These are phyloP conservation scores for Colletotrichum tamarilloi DNA, from an alignment of 2,329 filamentous ascomycete species.

Conservation along the genomic window DNA sequence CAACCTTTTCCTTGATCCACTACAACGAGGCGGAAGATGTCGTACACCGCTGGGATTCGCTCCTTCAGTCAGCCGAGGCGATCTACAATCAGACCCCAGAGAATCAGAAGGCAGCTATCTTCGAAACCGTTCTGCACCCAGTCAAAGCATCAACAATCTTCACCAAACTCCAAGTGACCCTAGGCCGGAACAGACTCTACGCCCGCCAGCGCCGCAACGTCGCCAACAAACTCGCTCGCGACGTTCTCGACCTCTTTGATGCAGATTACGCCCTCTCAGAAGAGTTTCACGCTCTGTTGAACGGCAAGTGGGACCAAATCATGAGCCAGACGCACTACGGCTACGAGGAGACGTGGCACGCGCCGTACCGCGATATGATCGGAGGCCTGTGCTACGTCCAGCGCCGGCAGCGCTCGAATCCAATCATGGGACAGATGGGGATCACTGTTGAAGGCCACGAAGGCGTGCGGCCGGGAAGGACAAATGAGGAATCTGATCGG, in stretches of 20 bases:
- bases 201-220: slow-evolving; percentile 66
- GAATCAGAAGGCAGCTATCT: slow-evolving; percentile 63
- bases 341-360: slow-evolving; percentile 67
- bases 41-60: slow-evolving; percentile 47
- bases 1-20: slow-evolving; percentile 67
- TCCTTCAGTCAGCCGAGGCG: slow-evolving; percentile 55
- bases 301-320: slow-evolving; percentile 68
- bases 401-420: slow-evolving; percentile 56
- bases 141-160: slow-evolving; percentile 67
- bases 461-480: slow-evolving; percentile 47
- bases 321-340: slow-evolving; percentile 61
- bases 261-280: slow-evolving; percentile 61
- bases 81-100: slow-evolving; percentile 11
- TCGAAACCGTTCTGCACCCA: slow-evolving; percentile 71
- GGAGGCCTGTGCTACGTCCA: slow-evolving; percentile 65
- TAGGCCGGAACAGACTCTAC: slow-evolving; percentile 63
- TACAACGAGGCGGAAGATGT: slow-evolving; percentile 69
- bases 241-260: slow-evolving; percentile 61
- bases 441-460: slow-evolving; percentile 46
- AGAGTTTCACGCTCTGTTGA: slow-evolving; percentile 60
- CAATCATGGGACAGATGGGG: slow-evolving; percentile 55
- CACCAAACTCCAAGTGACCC: slow-evolving; percentile 58
- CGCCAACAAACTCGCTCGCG: slow-evolving; percentile 60
- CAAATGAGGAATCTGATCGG: slow-evolving; percentile 65
- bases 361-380: slow-evolving; percentile 66